Base-by-base conservation (phyloP, 306 rosid species). In the Vigna angularis region DNA sequence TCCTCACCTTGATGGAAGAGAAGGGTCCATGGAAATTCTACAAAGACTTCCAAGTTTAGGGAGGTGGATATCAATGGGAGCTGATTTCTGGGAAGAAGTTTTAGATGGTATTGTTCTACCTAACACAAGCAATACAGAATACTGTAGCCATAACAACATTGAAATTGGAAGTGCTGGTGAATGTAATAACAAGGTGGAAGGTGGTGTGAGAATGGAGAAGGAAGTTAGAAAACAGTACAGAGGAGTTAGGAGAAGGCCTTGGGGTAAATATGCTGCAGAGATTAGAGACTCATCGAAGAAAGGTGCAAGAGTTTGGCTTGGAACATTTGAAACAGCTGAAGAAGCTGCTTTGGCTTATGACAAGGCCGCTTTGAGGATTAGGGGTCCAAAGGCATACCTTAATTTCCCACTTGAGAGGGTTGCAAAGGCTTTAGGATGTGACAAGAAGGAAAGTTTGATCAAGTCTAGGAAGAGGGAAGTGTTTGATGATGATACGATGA, bases 221-320 rank as follows among this genome's bases (percentile, higher is more conserved):
- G 81, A 7, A 1, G 75, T 42, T 15, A 22, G 56, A 9, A 91
- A 67, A 83, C 97, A 89, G 81, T 94, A 89, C 72, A 83, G 98
- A 5, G 98, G 98, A 42, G 98, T 94, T 20, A 87, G 98, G 80
- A 88, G 98, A 79, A 83, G 98, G 49, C 98, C 97, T 20, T 94
- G 98, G 98, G 98, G 98, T 0, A 94, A 90, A 84, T 94, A 94
- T 53, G 98, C 98, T 0, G 97, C 98, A 0, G 98, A 94, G 30
- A 94, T 94, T 9, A 81, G 98, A 83, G 98, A 94, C 57, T 90
- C 98, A 0, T 81, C 97, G 0, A 87, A 84, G 55, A 92, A 92
- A 84, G 92, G 97, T 3, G 87, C 95, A 4, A 85, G 98, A 30
- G 90, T 92, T 86, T 94, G 98, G 98, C 97, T 94, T 22, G 98